Evolutionary conservation across 192 early-diverging fungal genomes (phyloP).

Genomic region (Oehlia diaphana): DNA sequence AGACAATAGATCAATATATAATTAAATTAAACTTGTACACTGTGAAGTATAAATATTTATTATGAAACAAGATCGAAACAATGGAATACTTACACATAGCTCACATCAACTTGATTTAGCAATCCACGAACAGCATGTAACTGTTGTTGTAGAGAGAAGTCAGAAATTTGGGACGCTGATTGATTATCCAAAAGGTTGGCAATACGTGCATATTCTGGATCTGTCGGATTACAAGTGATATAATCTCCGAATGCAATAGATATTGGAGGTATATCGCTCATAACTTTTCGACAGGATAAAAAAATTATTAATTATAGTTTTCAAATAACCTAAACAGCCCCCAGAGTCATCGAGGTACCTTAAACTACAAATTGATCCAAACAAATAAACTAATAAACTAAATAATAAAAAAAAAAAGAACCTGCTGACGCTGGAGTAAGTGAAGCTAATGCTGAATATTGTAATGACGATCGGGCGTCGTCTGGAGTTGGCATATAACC

Average conservation of each 20-base stretch:
- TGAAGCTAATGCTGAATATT: conserved; percentile 19
- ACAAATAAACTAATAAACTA: neutral
- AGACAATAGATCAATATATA: no score
- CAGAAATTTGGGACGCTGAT: neutral
- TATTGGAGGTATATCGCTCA: conserved; percentile 21
- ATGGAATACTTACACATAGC: conserved; percentile 25
- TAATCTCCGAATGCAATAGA: conserved; percentile 23
- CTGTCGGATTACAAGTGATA: conserved; percentile 15
- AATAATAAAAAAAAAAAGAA: conserved; percentile 11
- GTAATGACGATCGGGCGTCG: conserved; percentile 18
- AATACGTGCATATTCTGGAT: conserved; percentile 23
- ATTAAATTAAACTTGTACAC: no score
- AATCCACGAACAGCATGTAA: conserved; percentile 12
- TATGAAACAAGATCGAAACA: neutral
- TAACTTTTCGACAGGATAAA: neutral
- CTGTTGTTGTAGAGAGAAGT: conserved; percentile 21
- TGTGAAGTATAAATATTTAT: neutral
- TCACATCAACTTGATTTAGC: conserved; percentile 26
- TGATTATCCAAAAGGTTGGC: conserved; percentile 5
- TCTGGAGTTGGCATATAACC: neutral
- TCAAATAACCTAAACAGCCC: neutral
- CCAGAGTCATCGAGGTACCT: neutral
- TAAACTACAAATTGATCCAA: neutral
- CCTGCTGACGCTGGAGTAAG: conserved; percentile 24
- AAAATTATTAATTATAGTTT: neutral